phyloP scores from a whole-genome alignment of 352 stramenopile species.

The Globisporangium carolinianum region DNA sequence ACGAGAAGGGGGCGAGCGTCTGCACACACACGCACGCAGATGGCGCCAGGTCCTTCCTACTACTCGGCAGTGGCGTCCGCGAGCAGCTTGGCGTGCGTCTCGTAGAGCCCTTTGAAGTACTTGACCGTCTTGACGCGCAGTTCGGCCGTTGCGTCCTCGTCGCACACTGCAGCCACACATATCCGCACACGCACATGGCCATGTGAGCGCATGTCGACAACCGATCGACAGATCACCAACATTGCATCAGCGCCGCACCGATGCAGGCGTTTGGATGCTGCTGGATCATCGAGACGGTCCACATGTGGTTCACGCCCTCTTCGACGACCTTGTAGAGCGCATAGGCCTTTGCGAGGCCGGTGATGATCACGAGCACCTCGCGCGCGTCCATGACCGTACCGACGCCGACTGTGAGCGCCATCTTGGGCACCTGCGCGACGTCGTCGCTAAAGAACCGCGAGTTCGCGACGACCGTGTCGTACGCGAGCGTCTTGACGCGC shows the following conservation, averaged over 20 bases:
- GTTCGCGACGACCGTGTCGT: constrained; percentile 88
- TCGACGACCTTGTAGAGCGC: constrained; percentile 87
- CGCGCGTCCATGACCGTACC: constrained; percentile 84
- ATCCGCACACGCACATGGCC: background rate
- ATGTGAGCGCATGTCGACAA: no score
- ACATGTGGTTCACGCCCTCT: constrained; percentile 89
- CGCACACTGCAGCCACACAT: constrained; percentile 45
- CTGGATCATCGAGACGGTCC: constrained; percentile 86
- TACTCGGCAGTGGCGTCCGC: background rate
- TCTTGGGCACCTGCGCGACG: constrained; percentile 78
- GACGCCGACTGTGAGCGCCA: constrained; percentile 86
- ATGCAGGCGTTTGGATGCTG: constrained; percentile 78
- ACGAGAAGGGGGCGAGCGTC: no score
- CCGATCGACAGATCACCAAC: no score
- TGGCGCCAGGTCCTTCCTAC: no score
- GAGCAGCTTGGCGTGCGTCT: constrained; percentile 42
- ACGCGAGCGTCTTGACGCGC: constrained; percentile 86
- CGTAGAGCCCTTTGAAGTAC: constrained; percentile 83
- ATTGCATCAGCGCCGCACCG: constrained; percentile 17
- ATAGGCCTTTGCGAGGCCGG: constrained; percentile 77
- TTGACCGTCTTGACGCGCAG: constrained; percentile 88
- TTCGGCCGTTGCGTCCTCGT: constrained; percentile 86
- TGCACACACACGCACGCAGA: no score
- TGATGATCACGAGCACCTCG: constrained; percentile 88
- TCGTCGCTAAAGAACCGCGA: constrained; percentile 84